Conservation (phyloP, 805 yeast genomes). For the Cyberlindnera petersonii region DNA sequence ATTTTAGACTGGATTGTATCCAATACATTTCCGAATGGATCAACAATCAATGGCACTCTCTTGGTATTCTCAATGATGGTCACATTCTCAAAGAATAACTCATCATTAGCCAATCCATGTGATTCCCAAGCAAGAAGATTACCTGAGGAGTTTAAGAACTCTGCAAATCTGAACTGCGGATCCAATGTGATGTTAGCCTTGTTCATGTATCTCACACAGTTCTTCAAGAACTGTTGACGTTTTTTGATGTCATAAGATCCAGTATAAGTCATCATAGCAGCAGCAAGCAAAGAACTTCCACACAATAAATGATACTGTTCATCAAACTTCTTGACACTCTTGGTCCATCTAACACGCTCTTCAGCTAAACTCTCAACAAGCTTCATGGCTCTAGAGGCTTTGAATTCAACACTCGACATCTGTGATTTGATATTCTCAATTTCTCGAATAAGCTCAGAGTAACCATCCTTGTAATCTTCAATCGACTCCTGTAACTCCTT, state of each 20-base stretch:
- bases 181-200: conserved; percentile 38
- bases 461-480: conserved; percentile 59
- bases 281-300: conserved; percentile 63
- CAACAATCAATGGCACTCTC: conserved; percentile 59
- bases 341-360: conserved; percentile 77
- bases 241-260: conserved; percentile 53
- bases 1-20: conserved; percentile 35
- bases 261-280: conserved; percentile 58
- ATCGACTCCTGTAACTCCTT: conserved; percentile 67
- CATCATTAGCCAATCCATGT: conserved; percentile 54
- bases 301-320: conserved; percentile 41
- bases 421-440: conserved; percentile 71
- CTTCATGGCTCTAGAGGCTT: conserved; percentile 57
- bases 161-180: conserved; percentile 30
- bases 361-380: conserved; percentile 58
- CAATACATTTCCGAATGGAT: conserved; percentile 55
- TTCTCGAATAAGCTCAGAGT: conserved; percentile 73
- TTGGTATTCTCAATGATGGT: conserved; percentile 40
- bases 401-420: conserved; percentile 56
- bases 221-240: conserved; percentile 34
- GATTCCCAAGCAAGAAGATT: conserved; percentile 49
- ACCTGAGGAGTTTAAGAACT: conserved; percentile 37
- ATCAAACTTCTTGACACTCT: conserved; percentile 48
- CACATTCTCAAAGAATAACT: conserved; percentile 59
- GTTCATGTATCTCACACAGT: conserved; percentile 37